phyloP scores from a whole-genome alignment of 371 early-diverging fungal genomes.

The Amoeboaphelidium protococcarum region DNA sequence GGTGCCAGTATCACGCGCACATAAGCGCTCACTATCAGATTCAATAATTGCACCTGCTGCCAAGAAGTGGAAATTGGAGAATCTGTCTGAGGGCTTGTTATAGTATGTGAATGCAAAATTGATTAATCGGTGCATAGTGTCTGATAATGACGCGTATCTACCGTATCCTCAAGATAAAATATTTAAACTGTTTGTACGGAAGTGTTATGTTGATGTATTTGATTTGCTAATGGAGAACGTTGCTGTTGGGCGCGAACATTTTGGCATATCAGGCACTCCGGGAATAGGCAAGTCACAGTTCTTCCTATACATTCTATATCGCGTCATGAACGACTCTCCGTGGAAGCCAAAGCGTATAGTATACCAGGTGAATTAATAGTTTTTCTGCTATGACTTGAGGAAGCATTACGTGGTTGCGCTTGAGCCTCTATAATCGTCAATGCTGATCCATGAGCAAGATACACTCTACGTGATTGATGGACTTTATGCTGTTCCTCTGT shows the following conservation, averaged over 20 bases:
- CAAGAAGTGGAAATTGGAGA: too few relatives aligned
- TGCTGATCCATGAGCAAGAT: constrained; percentile 7
- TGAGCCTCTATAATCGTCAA: constrained; percentile 1
- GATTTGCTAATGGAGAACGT: constrained; percentile 4
- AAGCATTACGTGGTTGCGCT: neutral
- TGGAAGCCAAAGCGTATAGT: constrained; percentile 8
- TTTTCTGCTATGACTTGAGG: constrained; percentile 10
- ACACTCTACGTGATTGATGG: constrained; percentile 11
- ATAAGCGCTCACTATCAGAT: too few relatives aligned
- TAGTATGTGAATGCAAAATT: too few relatives aligned
- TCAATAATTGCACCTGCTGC: too few relatives aligned
- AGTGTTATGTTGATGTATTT: constrained; percentile 12
- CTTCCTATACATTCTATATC: constrained; percentile 11
- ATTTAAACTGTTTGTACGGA: constrained; percentile 7
- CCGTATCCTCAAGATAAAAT: constrained; percentile 8
- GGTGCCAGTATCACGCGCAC: too few relatives aligned
- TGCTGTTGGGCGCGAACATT: constrained; percentile 1
- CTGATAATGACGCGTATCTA: constrained; percentile 1
- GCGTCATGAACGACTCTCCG: constrained; percentile 8
- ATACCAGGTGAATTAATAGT: constrained; percentile 6
- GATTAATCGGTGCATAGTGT: constrained; percentile 5
- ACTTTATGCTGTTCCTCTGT: constrained; percentile 4
- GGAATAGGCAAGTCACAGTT: constrained; percentile 11
- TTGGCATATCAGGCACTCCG: constrained; percentile 12
- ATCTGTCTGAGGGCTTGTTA: too few relatives aligned